Conservation (phyloP, 2,329 filamentous ascomycete species). For the Claviceps sorghi region DNA sequence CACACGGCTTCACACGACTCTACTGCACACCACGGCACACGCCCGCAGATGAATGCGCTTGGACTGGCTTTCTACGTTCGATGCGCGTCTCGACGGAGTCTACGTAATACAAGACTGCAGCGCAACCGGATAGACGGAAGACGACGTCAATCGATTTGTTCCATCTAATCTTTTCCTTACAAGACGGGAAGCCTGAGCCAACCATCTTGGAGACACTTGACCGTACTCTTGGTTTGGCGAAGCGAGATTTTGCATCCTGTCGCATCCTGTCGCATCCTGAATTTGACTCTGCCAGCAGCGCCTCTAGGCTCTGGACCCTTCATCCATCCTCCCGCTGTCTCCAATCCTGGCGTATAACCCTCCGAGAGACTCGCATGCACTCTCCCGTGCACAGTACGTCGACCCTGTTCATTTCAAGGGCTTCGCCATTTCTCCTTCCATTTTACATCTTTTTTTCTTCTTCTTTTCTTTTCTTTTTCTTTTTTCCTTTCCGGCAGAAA, state of each 20-base stretch:
- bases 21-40: background rate
- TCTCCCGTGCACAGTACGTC: background rate
- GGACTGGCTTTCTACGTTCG: background rate
- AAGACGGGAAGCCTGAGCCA: constrained; percentile 4
- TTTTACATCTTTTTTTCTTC: background rate
- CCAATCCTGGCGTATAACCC: background rate
- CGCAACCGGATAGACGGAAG: constrained; percentile 10
- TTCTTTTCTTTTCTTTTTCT: too few species aligned
- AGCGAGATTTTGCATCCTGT: constrained; percentile 9
- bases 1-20: background rate
- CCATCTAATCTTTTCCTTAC: constrained; percentile 5
- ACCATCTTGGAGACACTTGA: constrained; percentile 2
- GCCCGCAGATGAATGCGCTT: background rate
- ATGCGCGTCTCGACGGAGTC: constrained; percentile 1
- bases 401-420: background rate
- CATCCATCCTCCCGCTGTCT: background rate
- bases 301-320: background rate
- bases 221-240: constrained; percentile 4
- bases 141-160: constrained; percentile 8
- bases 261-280: constrained; percentile 6
- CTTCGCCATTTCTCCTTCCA: background rate
- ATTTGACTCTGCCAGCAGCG: background rate
- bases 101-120: constrained; percentile 11
- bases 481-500: background rate
- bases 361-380: constrained; percentile 1